Base-by-base conservation (phyloP, 257 asterid species). In the Solanum sitiens region DNA sequence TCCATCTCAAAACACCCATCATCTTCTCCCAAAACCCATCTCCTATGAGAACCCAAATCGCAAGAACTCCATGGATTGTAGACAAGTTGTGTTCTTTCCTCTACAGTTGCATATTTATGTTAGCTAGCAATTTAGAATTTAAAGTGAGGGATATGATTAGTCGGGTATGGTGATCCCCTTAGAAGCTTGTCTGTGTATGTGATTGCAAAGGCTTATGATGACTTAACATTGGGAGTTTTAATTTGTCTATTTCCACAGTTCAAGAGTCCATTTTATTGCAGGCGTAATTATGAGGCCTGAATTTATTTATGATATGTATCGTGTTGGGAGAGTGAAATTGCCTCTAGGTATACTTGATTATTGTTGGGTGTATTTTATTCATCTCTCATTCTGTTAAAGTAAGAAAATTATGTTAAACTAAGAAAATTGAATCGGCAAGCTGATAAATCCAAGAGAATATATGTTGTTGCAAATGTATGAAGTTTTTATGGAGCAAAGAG, bases 241-340 rank as follows among this genome's bases (percentile, higher is more conserved):
- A 67, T 11, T 11, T 12, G 56, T 47, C 10, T 73, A 5, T 10
- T 35, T 20, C 8, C 47, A 18, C 5, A 72, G 80, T 73, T 35
- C 47, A 73, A 73, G 47, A 33, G 27, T 12, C 12, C 79, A 72
- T 75, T 63, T 11, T 70, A 80, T 84, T 89, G 84, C 92, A 95
- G 99, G 98, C 56, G 93, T 96, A 83, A 94, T 95, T 86, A 89
- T 96, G 91, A 94, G 99, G 89, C 99, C 98, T 90, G 50, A 1
- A 4, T 44, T 44, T 44, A 44, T 44, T 44, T 44, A 95, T 82
- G 99, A 98, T 84, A 95, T 95, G 33, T 95, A 97, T 23, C 92
- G 87, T 25, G 97, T 95, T 88, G 98, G 98, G 89, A 94, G 93
- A 90, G 71, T 95, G 93, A 92, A 92, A 88, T 75, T 96, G 90